Conservation (phyloP, 176 grass and related monocot genomes). For the Phragmites australis region DNA sequence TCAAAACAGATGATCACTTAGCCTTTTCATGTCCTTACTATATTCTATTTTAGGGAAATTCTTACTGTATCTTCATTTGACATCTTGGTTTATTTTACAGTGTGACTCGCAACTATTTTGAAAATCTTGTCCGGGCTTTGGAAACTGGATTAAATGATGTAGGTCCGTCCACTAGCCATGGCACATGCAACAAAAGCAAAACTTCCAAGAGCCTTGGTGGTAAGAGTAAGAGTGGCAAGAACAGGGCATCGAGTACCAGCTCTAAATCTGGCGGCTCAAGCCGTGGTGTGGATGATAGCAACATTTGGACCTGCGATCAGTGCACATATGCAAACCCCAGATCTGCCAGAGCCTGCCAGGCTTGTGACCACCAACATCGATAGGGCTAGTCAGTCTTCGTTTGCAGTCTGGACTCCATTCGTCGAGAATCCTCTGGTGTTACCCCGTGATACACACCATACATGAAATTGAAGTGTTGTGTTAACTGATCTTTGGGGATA, state of each 20-base stretch:
- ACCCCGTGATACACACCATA: neutral
- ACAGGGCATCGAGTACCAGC: slow-evolving; percentile 45
- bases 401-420: slow-evolving; percentile 24
- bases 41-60: no score
- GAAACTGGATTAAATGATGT: slow-evolving; percentile 96
- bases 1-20: neutral
- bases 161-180: slow-evolving; percentile 78
- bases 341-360: slow-evolving; percentile 61
- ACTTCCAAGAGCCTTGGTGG: slow-evolving; percentile 66
- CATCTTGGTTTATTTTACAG: slow-evolving; percentile 48
- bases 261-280: slow-evolving; percentile 57
- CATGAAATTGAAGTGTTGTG: slow-evolving; percentile 12
- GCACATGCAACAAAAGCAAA: slow-evolving; percentile 62
- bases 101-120: slow-evolving; percentile 98
- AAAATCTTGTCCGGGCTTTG: slow-evolving; percentile 91
- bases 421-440: neutral
- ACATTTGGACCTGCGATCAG: slow-evolving; percentile 79
- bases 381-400: slow-evolving; percentile 26
- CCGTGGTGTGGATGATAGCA: slow-evolving; percentile 65
- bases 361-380: slow-evolving; percentile 64
- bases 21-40: no score
- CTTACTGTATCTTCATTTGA: slow-evolving; percentile 5
- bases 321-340: slow-evolving; percentile 85
- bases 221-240: slow-evolving; percentile 83
- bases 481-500: neutral